These are phyloP conservation scores for Aspergillus brunneoviolaceus DNA, from an alignment of 2,329 filamentous ascomycete species.

Conservation along the genomic window DNA sequence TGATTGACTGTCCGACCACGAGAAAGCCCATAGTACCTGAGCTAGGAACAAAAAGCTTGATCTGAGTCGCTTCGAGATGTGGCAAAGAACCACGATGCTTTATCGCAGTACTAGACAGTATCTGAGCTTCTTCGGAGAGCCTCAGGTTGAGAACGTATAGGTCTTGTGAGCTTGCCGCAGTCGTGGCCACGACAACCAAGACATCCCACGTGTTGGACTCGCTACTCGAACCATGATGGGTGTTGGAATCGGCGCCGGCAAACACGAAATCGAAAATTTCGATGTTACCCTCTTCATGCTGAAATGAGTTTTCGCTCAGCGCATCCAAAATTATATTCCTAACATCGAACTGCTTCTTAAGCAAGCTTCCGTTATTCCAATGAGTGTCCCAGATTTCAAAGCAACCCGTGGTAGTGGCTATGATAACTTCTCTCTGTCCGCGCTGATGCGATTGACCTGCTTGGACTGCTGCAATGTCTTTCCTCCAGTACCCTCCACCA, in stretches of 20 bases:
- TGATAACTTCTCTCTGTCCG: constrained; percentile 81
- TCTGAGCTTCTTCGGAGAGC: constrained; percentile 54
- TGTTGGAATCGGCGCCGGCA: constrained; percentile 29
- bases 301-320: constrained; percentile 56
- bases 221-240: constrained; percentile 50
- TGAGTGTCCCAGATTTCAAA: constrained; percentile 87
- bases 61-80: constrained; percentile 43
- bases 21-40: constrained; percentile 79
- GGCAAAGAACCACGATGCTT: constrained; percentile 61
- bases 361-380: constrained; percentile 77
- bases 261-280: constrained; percentile 80
- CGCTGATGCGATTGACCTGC: constrained; percentile 69
- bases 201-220: constrained; percentile 54
- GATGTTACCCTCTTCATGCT: constrained; percentile 59
- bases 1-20: constrained; percentile 73
- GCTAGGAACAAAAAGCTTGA: constrained; percentile 73
- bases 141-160: constrained; percentile 75
- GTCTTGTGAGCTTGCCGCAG: constrained; percentile 52
- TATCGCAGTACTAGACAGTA: constrained; percentile 69
- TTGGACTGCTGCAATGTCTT: constrained; percentile 76
- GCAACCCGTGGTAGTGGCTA: constrained; percentile 73
- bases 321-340: constrained; percentile 63
- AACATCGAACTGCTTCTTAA: constrained; percentile 70
- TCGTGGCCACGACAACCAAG: constrained; percentile 61
- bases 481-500: constrained; percentile 66